Evolutionary conservation across 371 early-diverging fungal genomes (phyloP), one percentile per base, ranked within the genome.

Genomic region (Zopfochytrium polystomum): DNA sequence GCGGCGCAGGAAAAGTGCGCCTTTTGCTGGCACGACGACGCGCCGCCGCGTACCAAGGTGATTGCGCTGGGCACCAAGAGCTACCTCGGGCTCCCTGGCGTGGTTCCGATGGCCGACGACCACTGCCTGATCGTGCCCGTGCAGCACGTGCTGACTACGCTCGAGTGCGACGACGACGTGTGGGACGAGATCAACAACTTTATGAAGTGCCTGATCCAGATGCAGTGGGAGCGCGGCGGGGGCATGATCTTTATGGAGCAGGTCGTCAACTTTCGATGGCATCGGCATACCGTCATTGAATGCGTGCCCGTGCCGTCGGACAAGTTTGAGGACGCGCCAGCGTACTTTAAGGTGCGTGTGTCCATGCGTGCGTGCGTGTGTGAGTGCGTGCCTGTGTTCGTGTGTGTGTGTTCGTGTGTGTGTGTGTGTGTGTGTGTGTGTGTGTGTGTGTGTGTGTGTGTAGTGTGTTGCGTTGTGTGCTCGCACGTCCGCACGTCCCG

Each of bases 141-240:
- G 11, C 87, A 93, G 52, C 97, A 97, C 70, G 80, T 81, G 22
- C 67, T 85, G 0, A 88, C 90, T 2, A 89, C 85, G 3, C 75
- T 96, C 26, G 90, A 91, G 60, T 87, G 86, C 47, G 93, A 93
- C 51, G 95, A 96, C 61, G 91, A 90, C 66, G 83, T 79, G 3
- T 95, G 95, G 96, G 87, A 86, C 51, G 97, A 96, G 73, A 87
- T 96, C 26, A 65, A 87, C 80, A 96, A 95, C 66, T 96, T 95
- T 67, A 89, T 92, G 88, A 96, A 96, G 71, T 91, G 90, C 61
- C 70, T 96, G 52, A 80, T 92, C 58, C 86, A 82, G 58, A 92
- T 93, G 91, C 89, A 90, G 74, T 89, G 82, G 34, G 82, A 66
- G 35, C 56, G 78, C n/a, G 76, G 80, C 35, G 71, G 83, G 60